Base-by-base conservation (phyloP, 805 yeast species). In the Ogataea salicorniae region DNA sequence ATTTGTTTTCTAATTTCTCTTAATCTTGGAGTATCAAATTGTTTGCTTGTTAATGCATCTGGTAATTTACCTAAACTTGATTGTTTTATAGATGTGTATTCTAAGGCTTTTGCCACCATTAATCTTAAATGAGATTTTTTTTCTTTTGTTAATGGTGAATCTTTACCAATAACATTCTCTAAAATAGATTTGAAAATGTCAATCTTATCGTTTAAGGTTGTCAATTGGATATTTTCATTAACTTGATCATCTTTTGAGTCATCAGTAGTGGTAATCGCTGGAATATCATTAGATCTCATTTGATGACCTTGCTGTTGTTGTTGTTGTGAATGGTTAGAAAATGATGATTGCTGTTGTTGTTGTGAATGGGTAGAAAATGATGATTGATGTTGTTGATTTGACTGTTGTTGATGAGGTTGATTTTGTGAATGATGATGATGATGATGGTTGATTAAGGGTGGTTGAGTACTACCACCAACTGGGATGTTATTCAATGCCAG, bases 11-110 rank as follows among this genome's bases (percentile, higher is more conserved):
- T 76, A 48, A 90, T 75, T 59, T 94, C 99, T 46, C 98, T 74
- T 47, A 92, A 71, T 53, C 81, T 86, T 5, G 97, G 92, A 0
- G 96, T 87, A 64, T 90, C 97, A 66, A 87, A 90, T 46, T 80
- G 83, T 52, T 95, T 79, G 26, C 77, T 71, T 2, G 81, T 69
- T 22, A 77, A 68, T 31, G 91, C 83, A 46, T 84, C 90, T 0
- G 96, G 95, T 29, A 87, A 71, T 6, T 91, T 84, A 3, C 91
- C 92, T 58, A 82, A 77, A 56, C 78, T 77, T 17, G 74, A 69
- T 46, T 75, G 51, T 46, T 54, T 58, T 47, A 77, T 73, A 6
- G 75, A 76, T 14, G 71, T 64, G 51, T 78, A 81, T 8, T 57
- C 52, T 35, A 70, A 43, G 2, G 82, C 74, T 33, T 68, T 61